Conservation (phyloP, 2,329 filamentous ascomycete genomes). For the Ceratocystis colombiana region DNA sequence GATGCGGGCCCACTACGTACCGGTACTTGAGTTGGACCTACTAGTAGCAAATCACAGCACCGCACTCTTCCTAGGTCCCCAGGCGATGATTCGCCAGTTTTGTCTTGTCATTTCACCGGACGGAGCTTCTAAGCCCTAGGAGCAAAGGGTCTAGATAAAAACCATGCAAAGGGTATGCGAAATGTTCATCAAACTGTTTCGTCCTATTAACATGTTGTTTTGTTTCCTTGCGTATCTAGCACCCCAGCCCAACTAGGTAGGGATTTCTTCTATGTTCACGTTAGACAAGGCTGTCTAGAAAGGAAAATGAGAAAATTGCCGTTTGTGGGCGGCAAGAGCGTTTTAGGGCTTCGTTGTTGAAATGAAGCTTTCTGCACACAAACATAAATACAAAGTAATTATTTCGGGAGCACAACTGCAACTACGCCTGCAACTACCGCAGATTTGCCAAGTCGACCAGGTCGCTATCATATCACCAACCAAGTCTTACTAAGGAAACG, state of each 20-base stretch:
- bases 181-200: not conserved
- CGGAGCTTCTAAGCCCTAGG: no score
- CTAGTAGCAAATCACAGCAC: not conserved
- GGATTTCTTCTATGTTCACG: constrained; percentile 6
- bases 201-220: not conserved
- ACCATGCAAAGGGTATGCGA: no score
- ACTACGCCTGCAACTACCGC: not conserved
- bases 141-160: no score
- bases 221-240: not conserved
- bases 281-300: constrained; percentile 10
- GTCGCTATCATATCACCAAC: not conserved
- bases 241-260: not conserved
- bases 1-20: not conserved
- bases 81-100: not conserved
- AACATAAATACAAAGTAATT: not conserved
- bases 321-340: constrained; percentile 10
- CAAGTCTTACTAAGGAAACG: not conserved
- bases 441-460: not conserved
- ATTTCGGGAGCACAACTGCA: no score
- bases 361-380: not conserved
- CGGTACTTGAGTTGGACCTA: constrained; percentile 1
- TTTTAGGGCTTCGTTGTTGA: constrained; percentile 2
- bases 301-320: not conserved
- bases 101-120: no score
- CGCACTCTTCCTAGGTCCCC: no score